phyloP scores from a whole-genome alignment of 257 asterid genomes.

The Plectranthus barbatus region DNA sequence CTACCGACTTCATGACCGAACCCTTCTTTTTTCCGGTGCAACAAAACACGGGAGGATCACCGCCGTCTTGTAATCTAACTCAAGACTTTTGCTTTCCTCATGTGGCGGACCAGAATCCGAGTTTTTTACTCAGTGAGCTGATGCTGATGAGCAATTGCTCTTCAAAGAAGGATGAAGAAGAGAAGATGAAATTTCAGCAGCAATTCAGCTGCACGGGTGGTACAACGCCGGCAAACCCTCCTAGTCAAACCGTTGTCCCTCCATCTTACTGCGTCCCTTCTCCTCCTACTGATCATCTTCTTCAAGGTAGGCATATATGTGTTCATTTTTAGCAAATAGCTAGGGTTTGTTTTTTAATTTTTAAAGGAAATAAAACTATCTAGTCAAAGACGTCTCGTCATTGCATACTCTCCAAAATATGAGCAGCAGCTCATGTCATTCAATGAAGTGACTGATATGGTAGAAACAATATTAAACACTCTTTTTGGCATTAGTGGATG shows the following conservation, averaged over 20 bases:
- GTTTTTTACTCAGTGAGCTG: slow-evolving; percentile 37
- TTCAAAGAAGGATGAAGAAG: slow-evolving; percentile 32
- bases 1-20: slow-evolving; percentile 33
- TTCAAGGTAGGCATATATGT: slow-evolving; percentile 23
- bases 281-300: slow-evolving; percentile 8
- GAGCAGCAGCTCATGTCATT: slow-evolving; percentile 18
- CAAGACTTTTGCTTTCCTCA: slow-evolving; percentile 53
- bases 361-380: neutral
- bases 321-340: neutral
- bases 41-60: slow-evolving; percentile 16
- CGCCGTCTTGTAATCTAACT: slow-evolving; percentile 8
- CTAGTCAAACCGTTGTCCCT: slow-evolving; percentile 2
- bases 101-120: slow-evolving; percentile 19
- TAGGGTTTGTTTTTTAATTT: neutral
- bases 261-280: slow-evolving; percentile 17
- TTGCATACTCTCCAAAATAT: neutral
- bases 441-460: slow-evolving; percentile 42
- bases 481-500: slow-evolving; percentile 10
- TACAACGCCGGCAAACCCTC: slow-evolving; percentile 12
- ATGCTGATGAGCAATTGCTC: slow-evolving; percentile 43
- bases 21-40: slow-evolving; percentile 49
- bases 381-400: neutral
- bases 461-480: neutral
- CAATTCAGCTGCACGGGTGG: slow-evolving; percentile 14
- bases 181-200: slow-evolving; percentile 39